Percentiles rank a stretch among this genome's conserved stretches.
phyloP scores from a whole-genome alignment of 2,329 filamentous ascomycete species.

The Claviceps fusiformis region DNA sequence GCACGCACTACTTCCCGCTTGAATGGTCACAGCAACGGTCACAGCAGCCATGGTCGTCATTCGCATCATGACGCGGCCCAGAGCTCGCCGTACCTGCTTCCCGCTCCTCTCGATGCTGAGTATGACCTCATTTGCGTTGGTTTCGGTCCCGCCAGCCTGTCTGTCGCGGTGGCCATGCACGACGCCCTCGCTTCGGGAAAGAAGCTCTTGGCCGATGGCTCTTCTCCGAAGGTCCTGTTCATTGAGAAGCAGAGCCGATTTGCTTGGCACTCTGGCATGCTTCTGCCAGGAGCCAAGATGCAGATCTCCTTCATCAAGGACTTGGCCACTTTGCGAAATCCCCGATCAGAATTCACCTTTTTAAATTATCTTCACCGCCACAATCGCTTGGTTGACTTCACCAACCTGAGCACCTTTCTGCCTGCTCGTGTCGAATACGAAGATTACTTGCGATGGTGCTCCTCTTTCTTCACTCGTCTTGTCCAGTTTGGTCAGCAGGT shows the following conservation, averaged over 20 bases:
- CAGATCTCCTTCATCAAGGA: slow-evolving; percentile 98
- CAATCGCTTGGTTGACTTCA: slow-evolving; percentile 73
- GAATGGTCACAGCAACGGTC: slow-evolving; percentile 8
- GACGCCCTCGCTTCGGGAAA: slow-evolving; percentile 51
- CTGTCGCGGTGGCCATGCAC: slow-evolving; percentile 78
- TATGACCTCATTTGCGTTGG: slow-evolving; percentile 84
- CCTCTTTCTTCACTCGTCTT: slow-evolving; percentile 57
- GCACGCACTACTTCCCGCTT: slow-evolving; percentile 6
- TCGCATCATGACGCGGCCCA: slow-evolving; percentile 12
- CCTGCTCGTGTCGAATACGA: slow-evolving; percentile 83
- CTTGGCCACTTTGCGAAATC: slow-evolving; percentile 77
- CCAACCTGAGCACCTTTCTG: slow-evolving; percentile 79
- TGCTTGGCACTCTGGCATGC: slow-evolving; percentile 91
- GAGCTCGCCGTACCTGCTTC: slow-evolving; percentile 24
- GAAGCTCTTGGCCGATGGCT: slow-evolving; percentile 25
- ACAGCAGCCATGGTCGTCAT: slow-evolving; percentile 1
- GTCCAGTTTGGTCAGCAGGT: slow-evolving; percentile 73
- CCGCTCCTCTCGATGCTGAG: slow-evolving; percentile 46
- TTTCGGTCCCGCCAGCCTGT: slow-evolving; percentile 82
- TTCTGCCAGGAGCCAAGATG: slow-evolving; percentile 87
- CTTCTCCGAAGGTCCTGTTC: slow-evolving; percentile 63
- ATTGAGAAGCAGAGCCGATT: slow-evolving; percentile 75
- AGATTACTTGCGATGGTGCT: slow-evolving; percentile 91
- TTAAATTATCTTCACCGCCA: slow-evolving; percentile 83
- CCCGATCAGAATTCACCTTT: slow-evolving; percentile 85